phyloP scores from a whole-genome alignment of 495 filamentous ascomycete genomes.

The Podospora sp. region DNA sequence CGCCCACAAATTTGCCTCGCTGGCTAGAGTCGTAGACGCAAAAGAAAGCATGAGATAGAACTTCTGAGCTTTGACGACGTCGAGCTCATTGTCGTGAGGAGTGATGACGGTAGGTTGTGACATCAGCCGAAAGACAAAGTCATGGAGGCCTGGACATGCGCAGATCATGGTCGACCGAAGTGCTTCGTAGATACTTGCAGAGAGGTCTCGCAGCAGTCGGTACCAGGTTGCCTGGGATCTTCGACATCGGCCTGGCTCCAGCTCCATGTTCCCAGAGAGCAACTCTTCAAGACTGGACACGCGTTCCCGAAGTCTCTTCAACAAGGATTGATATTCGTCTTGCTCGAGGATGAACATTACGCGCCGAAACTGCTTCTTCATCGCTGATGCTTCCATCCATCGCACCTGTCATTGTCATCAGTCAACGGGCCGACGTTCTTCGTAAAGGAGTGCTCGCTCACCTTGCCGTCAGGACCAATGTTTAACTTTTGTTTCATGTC shows the following conservation, averaged over 20 bases:
- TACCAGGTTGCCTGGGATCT: constrained; percentile 31
- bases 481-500: constrained; percentile 29
- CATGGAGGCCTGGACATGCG: constrained; percentile 27
- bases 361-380: constrained; percentile 28
- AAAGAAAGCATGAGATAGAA: constrained; percentile 12
- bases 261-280: constrained; percentile 33
- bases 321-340: constrained; percentile 32
- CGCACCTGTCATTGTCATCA: too few relatives aligned
- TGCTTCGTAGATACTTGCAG: constrained; percentile 39
- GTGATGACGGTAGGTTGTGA: constrained; percentile 24
- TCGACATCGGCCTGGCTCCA: constrained; percentile 30
- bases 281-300: constrained; percentile 41
- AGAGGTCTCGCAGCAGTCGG: constrained; percentile 33
- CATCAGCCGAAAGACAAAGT: constrained; percentile 23
- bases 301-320: constrained; percentile 35
- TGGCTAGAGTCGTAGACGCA: background rate
- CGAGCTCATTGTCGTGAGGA: constrained; percentile 25
- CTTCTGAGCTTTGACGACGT: constrained; percentile 14
- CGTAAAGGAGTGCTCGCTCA: too few relatives aligned
- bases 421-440: too few relatives aligned
- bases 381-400: constrained; percentile 6
- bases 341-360: constrained; percentile 38
- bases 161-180: constrained; percentile 40
- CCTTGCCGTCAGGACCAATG: too few relatives aligned
- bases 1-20: constrained; percentile 5